Conservation (phyloP, 495 filamentous ascomycete genomes). For the Talaromyces stipitatus region DNA sequence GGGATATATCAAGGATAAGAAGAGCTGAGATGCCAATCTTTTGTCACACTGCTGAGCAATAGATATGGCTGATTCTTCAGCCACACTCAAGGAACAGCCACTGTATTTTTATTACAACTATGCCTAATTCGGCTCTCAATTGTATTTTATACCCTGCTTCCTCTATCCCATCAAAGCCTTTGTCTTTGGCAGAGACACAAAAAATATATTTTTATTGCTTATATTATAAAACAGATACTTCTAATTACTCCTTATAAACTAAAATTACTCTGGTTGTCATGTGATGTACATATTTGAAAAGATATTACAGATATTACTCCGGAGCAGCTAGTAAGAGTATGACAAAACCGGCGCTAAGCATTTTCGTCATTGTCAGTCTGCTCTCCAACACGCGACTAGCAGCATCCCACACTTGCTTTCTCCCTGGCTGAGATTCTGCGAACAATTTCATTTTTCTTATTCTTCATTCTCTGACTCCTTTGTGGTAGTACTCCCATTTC, state of each 20-base stretch:
- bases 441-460: conserved; percentile 10
- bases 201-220: neutral
- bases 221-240: neutral
- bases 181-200: too few relatives aligned
- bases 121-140: too few relatives aligned
- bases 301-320: neutral
- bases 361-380: conserved; percentile 7
- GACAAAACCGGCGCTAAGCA: conserved; percentile 3
- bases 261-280: neutral
- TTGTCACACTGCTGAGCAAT: too few relatives aligned
- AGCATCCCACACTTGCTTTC: neutral
- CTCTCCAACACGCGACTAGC: conserved; percentile 7
- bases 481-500: neutral
- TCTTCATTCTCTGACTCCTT: neutral
- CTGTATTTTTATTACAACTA: too few relatives aligned
- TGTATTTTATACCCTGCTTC: too few relatives aligned
- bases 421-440: neutral
- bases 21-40: too few relatives aligned
- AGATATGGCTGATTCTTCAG: too few relatives aligned
- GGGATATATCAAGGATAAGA: too few relatives aligned
- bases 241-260: neutral
- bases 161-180: too few relatives aligned
- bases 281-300: neutral
- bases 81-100: too few relatives aligned
- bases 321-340: neutral